These are phyloP conservation scores for Suillus spraguei DNA, from an alignment of 768 basidiomycete species.

Conservation along the genomic window DNA sequence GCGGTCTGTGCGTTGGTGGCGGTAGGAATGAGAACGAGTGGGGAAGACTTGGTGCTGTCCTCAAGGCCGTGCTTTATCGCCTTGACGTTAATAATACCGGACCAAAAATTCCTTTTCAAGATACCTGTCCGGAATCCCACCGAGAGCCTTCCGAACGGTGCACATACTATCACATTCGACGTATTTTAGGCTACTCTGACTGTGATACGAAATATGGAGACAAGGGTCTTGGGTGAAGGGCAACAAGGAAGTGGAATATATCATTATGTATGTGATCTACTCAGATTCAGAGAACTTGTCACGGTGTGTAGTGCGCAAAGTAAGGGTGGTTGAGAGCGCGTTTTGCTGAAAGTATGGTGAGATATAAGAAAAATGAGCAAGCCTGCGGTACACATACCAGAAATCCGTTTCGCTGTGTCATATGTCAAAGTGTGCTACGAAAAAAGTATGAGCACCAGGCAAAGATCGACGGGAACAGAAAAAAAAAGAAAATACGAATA, in stretches of 20 bases:
- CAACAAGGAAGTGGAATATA: constrained; percentile 6
- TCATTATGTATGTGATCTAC: constrained; percentile 10
- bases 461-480: neutral
- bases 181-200: constrained; percentile 23
- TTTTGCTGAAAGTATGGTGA: constrained; percentile 45
- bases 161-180: constrained; percentile 24
- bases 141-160: constrained; percentile 4
- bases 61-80: constrained; percentile 38
- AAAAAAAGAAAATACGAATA: neutral
- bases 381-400: constrained; percentile 55
- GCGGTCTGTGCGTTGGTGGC: constrained; percentile 12
- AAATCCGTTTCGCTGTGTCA: constrained; percentile 90
- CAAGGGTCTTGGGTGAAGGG: neutral
- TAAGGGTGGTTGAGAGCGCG: constrained; percentile 54
- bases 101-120: constrained; percentile 27
- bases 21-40: constrained; percentile 18
- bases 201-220: constrained; percentile 5
- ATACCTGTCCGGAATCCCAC: constrained; percentile 8
- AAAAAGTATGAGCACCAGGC: neutral
- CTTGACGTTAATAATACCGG: constrained; percentile 16
- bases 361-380: constrained; percentile 7
- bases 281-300: constrained; percentile 6
- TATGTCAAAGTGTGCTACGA: constrained; percentile 71
- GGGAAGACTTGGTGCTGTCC: constrained; percentile 32
- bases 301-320: constrained; percentile 49